Conservation (phyloP, 2,329 filamentous ascomycete species). For the Talaromyces sp. region DNA sequence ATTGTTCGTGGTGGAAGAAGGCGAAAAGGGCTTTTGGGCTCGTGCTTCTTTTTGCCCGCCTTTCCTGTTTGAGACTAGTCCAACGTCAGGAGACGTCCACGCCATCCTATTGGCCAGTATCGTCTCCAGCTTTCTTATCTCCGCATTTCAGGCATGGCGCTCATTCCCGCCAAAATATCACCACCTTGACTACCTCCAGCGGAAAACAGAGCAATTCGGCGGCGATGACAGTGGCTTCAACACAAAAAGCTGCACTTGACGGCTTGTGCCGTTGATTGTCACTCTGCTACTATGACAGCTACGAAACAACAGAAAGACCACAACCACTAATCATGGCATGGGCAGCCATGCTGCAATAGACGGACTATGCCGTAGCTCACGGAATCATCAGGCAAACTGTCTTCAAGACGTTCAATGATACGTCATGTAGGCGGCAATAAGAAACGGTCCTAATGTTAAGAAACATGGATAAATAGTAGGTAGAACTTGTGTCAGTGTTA, state of each 20-base stretch:
- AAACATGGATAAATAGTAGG: neutral
- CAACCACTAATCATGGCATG: neutral
- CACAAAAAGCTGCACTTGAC: neutral
- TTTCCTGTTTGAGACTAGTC: neutral
- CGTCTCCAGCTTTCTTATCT: conserved; percentile 3
- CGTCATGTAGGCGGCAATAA: neutral
- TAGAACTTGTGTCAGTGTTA: neutral
- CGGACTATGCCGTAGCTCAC: neutral
- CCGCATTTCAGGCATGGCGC: neutral
- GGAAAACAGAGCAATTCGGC: neutral
- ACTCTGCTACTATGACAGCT: neutral
- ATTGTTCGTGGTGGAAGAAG: neutral
- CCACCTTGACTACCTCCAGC: neutral
- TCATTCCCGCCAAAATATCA: neutral
- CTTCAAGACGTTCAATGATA: neutral
- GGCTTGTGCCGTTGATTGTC: neutral
- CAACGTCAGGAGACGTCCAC: neutral
- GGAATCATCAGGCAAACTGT: neutral
- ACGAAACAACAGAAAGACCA: neutral
- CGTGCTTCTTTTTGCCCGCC: conserved; percentile 12
- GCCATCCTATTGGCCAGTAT: conserved; percentile 5
- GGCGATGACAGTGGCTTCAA: neutral
- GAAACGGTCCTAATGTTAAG: neutral
- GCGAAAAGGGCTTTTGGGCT: conserved; percentile 15
- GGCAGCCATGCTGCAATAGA: neutral